phyloP scores from a whole-genome alignment of 768 basidiomycete genomes.

The Suillus bovinus region DNA sequence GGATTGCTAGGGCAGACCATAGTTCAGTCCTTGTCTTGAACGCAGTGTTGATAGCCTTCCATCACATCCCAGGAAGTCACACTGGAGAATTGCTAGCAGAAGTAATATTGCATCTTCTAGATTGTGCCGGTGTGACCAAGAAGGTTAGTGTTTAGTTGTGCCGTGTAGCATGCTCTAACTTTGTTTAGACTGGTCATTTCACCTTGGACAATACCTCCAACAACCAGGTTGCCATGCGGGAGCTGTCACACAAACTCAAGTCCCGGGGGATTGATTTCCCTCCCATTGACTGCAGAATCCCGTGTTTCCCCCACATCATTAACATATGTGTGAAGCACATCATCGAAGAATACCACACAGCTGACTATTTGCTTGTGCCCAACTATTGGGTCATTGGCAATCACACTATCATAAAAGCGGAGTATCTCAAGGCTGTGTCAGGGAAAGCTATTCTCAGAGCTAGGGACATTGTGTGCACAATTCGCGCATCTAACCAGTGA shows the following conservation, averaged over 20 bases:
- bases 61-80: slow-evolving; percentile 14
- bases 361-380: background rate
- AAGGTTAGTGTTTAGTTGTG: slow-evolving; percentile 2
- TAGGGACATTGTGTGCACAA: too few species aligned
- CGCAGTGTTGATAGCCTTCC: slow-evolving; percentile 17
- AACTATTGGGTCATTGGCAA: background rate
- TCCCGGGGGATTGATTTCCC: background rate
- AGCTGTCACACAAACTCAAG: background rate
- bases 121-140: background rate
- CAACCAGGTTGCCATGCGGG: background rate
- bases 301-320: background rate
- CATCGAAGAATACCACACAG: slow-evolving; percentile 10
- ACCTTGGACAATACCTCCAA: background rate
- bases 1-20: slow-evolving; percentile 4
- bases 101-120: background rate
- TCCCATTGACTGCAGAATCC: background rate
- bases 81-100: slow-evolving; percentile 7
- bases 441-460: background rate
- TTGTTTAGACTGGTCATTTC: slow-evolving; percentile 12
- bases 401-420: background rate
- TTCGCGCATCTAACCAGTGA: background rate
- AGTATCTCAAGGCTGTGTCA: background rate
- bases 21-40: background rate
- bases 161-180: slow-evolving; percentile 11
- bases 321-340: slow-evolving; percentile 2